Conservation (phyloP, 2,329 filamentous ascomycete genomes). For the Aspergillus sojae region DNA sequence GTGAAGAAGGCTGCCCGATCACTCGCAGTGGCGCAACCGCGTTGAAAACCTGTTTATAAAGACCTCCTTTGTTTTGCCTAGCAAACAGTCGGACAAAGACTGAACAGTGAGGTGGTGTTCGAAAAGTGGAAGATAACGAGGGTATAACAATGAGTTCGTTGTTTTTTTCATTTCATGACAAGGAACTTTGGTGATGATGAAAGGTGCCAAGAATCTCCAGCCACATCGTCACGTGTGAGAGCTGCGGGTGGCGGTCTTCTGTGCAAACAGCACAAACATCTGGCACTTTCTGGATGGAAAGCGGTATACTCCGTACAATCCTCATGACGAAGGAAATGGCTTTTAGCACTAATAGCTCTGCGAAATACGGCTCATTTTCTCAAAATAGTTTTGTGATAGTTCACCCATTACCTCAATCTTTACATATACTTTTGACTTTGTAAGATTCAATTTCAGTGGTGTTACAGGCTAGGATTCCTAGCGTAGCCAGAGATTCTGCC, state of each 20-base stretch:
- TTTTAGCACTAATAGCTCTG: neutral
- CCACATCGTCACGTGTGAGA: slow-evolving; percentile 19
- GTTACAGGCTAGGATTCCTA: neutral
- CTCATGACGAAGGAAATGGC: too few relatives aligned
- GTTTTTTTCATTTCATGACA: slow-evolving; percentile 5
- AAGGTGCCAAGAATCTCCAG: slow-evolving; percentile 20
- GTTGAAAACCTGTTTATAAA: slow-evolving; percentile 8
- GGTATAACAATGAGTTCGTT: neutral
- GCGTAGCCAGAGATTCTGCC: neutral
- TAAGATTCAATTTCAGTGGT: too few relatives aligned
- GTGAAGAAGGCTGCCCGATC: slow-evolving; percentile 2
- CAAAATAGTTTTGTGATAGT: neutral
- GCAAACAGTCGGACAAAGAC: neutral
- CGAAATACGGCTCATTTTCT: neutral
- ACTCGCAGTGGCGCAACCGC: slow-evolving; percentile 22
- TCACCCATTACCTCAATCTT: neutral
- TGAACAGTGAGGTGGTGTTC: neutral
- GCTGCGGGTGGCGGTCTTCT: slow-evolving; percentile 1
- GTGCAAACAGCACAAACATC: neutral
- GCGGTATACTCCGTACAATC: too few relatives aligned
- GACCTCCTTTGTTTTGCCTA: neutral
- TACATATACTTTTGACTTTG: neutral
- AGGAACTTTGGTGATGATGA: slow-evolving; percentile 23
- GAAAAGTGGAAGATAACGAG: neutral
- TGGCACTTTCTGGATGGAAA: too few relatives aligned